These are phyloP conservation scores for Terana coerulea DNA, from an alignment of 768 basidiomycete species.

Conservation along the genomic window DNA sequence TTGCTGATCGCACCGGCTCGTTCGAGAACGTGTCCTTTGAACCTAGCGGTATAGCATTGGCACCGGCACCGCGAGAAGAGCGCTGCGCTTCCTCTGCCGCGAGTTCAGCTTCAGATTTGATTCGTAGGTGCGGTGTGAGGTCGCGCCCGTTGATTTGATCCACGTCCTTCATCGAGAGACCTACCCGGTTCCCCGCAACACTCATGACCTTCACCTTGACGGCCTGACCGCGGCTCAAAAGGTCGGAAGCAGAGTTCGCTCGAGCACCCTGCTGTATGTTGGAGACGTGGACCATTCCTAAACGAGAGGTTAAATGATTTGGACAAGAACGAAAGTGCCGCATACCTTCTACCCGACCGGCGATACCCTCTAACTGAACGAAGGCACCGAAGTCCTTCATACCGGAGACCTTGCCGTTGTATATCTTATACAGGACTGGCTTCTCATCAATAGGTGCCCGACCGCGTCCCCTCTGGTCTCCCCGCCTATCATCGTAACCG, in stretches of 20 bases:
- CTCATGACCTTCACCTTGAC: constrained; percentile 99
- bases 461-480: constrained; percentile 37
- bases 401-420: constrained; percentile 79
- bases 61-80: constrained; percentile 63
- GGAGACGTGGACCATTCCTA: constrained; percentile 98
- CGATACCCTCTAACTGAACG: constrained; percentile 82
- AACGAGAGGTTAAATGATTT: not conserved
- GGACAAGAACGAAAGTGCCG: not conserved
- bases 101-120: constrained; percentile 92
- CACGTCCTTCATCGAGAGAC: constrained; percentile 97
- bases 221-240: constrained; percentile 76
- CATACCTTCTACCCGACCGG: constrained; percentile 86
- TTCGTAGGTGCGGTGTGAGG: constrained; percentile 89
- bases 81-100: constrained; percentile 67
- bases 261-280: constrained; percentile 84
- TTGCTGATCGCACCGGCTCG: constrained; percentile 70
- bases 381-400: constrained; percentile 97
- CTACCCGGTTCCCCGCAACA: constrained; percentile 72
- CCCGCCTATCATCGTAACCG: constrained; percentile 38
- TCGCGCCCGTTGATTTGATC: constrained; percentile 90
- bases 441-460: constrained; percentile 62
- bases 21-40: constrained; percentile 31
- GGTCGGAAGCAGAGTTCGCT: constrained; percentile 82
- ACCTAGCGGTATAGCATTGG: constrained; percentile 82
- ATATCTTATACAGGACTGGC: constrained; percentile 93